Conservation (phyloP, 179 eudicot species). For the Silene noctiflora region DNA sequence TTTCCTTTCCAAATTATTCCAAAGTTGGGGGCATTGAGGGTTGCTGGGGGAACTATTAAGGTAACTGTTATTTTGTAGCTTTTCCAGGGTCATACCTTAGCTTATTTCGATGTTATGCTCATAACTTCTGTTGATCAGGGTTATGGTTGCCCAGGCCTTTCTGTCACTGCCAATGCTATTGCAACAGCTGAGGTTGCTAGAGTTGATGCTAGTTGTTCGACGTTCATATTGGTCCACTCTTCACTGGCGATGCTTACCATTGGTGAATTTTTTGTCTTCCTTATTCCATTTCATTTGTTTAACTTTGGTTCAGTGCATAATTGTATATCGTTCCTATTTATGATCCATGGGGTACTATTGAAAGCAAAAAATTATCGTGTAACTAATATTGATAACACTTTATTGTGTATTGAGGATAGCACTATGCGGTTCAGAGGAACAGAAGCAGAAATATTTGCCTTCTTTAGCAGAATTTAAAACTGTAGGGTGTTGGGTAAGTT, state of each 20-base stretch:
- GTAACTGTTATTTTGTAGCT: constrained; percentile 30
- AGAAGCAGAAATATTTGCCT: constrained; percentile 81
- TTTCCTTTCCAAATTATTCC: constrained; percentile 92
- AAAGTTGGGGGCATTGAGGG: constrained; percentile 61
- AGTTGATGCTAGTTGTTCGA: constrained; percentile 99
- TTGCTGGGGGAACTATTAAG: constrained; percentile 92
- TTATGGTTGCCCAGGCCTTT: constrained; percentile 89
- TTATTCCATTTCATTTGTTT: neutral
- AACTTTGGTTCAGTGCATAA: neutral
- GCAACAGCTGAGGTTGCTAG: constrained; percentile 79
- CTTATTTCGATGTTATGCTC: constrained; percentile 7
- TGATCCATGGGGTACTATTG: neutral
- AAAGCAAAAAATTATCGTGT: neutral
- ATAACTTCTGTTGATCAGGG: constrained; percentile 53
- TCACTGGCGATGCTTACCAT: constrained; percentile 94
- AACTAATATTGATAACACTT: neutral
- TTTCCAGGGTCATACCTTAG: constrained; percentile 10
- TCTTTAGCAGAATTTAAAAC: constrained; percentile 68
- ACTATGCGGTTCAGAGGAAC: constrained; percentile 77
- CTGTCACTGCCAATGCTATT: constrained; percentile 71
- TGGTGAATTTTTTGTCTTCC: constrained; percentile 38
- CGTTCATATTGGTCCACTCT: constrained; percentile 91
- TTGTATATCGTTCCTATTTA: neutral
- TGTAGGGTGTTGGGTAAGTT: constrained; percentile 83
- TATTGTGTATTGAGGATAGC: constrained; percentile 43